Conservation (phyloP, 129 eudicot genomes). For the Lactuca saligna region DNA sequence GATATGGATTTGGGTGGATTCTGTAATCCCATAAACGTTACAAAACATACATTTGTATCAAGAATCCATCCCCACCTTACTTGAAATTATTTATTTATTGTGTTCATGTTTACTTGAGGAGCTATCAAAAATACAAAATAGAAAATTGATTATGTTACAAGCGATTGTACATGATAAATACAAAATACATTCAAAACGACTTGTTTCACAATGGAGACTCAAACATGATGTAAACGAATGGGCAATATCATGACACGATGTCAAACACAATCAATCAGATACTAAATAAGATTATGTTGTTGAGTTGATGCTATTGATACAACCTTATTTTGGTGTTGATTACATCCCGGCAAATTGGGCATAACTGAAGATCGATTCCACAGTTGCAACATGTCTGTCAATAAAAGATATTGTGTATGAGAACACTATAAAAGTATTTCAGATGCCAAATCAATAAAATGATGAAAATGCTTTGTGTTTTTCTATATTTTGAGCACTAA, state of each 20-base stretch:
- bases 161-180: background rate
- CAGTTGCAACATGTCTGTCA: slow-evolving; percentile 69
- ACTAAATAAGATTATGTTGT: too few species aligned
- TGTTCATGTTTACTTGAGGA: background rate
- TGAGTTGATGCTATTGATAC: slow-evolving; percentile 12
- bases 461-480: too few species aligned
- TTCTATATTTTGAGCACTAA: background rate
- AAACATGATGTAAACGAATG: background rate
- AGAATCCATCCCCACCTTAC: background rate
- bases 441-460: too few species aligned
- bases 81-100: too few species aligned
- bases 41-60: background rate
- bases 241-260: too few species aligned
- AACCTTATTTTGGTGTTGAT: slow-evolving; percentile 56
- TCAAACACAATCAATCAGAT: too few species aligned
- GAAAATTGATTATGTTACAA: background rate
- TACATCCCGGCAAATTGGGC: slow-evolving; percentile 57
- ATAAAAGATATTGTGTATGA: background rate
- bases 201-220: background rate
- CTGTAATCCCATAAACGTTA: slow-evolving; percentile 11
- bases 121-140: background rate
- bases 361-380: slow-evolving; percentile 46
- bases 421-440: background rate
- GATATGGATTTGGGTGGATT: background rate
- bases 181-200: too few species aligned